Evolutionary conservation across 106 monocot genomes (phyloP).

Genomic region (Dendrobium officinale): DNA sequence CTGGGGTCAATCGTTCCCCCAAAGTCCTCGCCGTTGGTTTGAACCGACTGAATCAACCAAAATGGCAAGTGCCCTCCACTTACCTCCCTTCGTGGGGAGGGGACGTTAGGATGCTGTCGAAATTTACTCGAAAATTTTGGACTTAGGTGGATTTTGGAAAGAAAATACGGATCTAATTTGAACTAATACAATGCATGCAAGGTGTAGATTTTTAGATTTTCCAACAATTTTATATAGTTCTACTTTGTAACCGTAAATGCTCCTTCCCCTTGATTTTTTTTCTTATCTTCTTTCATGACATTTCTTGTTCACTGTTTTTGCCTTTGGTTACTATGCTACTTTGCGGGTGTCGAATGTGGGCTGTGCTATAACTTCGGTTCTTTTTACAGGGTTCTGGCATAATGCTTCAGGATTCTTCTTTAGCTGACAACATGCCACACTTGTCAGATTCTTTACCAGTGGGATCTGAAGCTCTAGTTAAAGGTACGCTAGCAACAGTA

Average conservation of each 20-base stretch:
- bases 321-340: not conserved
- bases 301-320: not conserved
- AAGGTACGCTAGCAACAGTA: conserved; percentile 14
- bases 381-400: conserved; percentile 22
- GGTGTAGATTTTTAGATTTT: too few relatives aligned
- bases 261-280: not conserved
- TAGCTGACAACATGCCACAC: conserved; percentile 20
- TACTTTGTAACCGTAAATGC: not conserved
- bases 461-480: conserved; percentile 30
- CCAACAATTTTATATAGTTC: too few relatives aligned
- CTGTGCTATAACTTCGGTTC: not conserved
- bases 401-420: conserved; percentile 26
- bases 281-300: not conserved
- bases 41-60: too few relatives aligned
- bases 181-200: too few relatives aligned
- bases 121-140: too few relatives aligned
- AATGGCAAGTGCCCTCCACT: too few relatives aligned
- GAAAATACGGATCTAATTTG: too few relatives aligned
- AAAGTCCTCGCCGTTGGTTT: too few relatives aligned
- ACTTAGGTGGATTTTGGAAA: too few relatives aligned
- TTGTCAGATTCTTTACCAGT: conserved; percentile 32
- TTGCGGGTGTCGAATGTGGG: not conserved
- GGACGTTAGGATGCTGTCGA: too few relatives aligned
- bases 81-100: too few relatives aligned
- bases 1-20: too few relatives aligned